Conservation (phyloP, 257 asterid genomes). For the Jasminum sambac region DNA sequence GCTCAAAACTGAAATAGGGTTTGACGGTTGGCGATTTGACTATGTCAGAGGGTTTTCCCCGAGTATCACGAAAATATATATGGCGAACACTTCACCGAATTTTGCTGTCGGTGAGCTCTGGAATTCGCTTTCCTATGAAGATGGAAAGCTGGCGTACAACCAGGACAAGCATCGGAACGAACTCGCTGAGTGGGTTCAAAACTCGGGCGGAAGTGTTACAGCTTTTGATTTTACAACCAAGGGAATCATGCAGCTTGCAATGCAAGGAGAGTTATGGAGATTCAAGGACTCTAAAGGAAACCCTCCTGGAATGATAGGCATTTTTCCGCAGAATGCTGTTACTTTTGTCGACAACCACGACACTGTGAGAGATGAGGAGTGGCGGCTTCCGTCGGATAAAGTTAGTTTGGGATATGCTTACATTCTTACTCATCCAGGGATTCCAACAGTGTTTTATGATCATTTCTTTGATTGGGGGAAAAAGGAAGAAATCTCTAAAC, state of each 20-base stretch:
- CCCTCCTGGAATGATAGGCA: constrained; percentile 83
- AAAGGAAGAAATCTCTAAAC: constrained; percentile 53
- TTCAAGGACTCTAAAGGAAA: constrained; percentile 58
- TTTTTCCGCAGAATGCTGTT: constrained; percentile 62
- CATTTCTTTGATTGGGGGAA: constrained; percentile 75
- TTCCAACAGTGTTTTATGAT: constrained; percentile 74
- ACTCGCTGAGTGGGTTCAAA: constrained; percentile 52
- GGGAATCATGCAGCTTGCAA: constrained; percentile 77
- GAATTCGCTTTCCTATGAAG: constrained; percentile 40
- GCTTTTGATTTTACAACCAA: constrained; percentile 87
- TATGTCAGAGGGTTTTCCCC: constrained; percentile 70
- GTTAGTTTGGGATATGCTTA: constrained; percentile 80
- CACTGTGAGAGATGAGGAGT: constrained; percentile 73
- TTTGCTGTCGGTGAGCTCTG: constrained; percentile 85
- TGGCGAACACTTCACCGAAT: constrained; percentile 56
- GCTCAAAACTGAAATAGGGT: constrained; percentile 75
- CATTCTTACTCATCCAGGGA: constrained; percentile 87
- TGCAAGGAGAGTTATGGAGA: constrained; percentile 70
- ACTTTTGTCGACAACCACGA: constrained; percentile 88
- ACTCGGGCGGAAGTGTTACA: constrained; percentile 45
- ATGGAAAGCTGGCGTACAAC: constrained; percentile 44
- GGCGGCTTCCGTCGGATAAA: constrained; percentile 83
- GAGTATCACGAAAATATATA: constrained; percentile 49
- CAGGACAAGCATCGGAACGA: constrained; percentile 58
- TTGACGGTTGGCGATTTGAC: constrained; percentile 82